phyloP scores from a whole-genome alignment of 2,329 filamentous ascomycete species.

The Trichophyton simii region DNA sequence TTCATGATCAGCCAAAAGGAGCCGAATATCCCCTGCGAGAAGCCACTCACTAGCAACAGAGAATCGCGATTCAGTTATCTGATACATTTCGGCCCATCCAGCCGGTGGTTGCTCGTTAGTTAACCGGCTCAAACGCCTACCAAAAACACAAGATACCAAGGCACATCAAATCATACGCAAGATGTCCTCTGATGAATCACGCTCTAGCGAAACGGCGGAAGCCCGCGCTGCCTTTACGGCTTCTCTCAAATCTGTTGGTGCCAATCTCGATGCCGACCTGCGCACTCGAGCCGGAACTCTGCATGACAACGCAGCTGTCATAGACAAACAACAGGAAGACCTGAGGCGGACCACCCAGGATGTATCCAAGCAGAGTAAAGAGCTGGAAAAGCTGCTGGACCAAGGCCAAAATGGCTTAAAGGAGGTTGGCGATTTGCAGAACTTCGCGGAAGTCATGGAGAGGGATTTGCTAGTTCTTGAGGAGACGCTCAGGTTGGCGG shows the following conservation, averaged over 20 bases:
- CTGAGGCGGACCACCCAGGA: constrained; percentile 38
- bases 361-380: constrained; percentile 41
- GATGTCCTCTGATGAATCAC: constrained; percentile 11
- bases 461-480: constrained; percentile 34
- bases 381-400: constrained; percentile 44
- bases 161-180: background rate
- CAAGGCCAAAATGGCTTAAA: constrained; percentile 45
- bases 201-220: constrained; percentile 28
- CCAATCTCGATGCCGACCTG: constrained; percentile 41
- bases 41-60: no score
- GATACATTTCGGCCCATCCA: no score
- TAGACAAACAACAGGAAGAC: constrained; percentile 45
- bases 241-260: constrained; percentile 32
- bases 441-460: constrained; percentile 52
- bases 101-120: no score
- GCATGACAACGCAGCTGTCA: constrained; percentile 42
- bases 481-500: constrained; percentile 29
- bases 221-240: constrained; percentile 34
- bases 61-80: no score
- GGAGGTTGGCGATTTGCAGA: constrained; percentile 53
- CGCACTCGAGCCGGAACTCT: constrained; percentile 43
- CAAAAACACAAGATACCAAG: background rate
- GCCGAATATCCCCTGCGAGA: background rate
- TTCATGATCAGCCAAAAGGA: background rate
- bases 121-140: background rate